Evolutionary conservation across 208 protist genomes (phyloP).

Genomic region (Strigomonas culicis): DNA sequence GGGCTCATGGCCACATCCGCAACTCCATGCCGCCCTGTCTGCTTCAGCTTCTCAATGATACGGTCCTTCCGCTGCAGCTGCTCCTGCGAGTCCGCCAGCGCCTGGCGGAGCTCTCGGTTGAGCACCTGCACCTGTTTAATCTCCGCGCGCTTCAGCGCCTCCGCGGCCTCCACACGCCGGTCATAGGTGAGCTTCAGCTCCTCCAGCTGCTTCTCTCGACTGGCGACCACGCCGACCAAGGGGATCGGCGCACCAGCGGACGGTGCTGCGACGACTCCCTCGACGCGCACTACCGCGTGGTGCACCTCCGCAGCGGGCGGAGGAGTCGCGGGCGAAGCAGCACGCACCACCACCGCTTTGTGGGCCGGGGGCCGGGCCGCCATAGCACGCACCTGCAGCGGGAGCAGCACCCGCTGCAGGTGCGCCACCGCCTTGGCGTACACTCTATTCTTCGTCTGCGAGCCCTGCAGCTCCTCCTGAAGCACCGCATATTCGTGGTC

Average conservation of each 20-base stretch:
- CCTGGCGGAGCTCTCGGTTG: conserved; percentile 58
- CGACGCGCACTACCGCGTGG: too few species aligned
- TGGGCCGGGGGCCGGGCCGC: background rate
- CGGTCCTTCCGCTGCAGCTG: conserved; percentile 31
- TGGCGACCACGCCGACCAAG: too few species aligned
- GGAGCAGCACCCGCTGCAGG: conserved; percentile 13
- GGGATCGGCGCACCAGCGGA: too few species aligned
- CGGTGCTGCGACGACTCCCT: too few species aligned
- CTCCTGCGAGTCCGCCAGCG: conserved; percentile 48
- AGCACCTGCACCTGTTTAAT: conserved; percentile 46
- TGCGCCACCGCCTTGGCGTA: conserved; percentile 8
- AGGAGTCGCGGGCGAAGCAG: too few species aligned
- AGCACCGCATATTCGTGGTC: background rate
- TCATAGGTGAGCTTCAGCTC: conserved; percentile 44
- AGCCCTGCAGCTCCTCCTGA: background rate
- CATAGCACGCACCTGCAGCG: background rate
- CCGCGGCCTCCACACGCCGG: conserved; percentile 33
- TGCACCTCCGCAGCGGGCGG: too few species aligned
- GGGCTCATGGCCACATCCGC: too few species aligned
- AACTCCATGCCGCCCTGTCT: too few species aligned
- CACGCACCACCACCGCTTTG: too few species aligned
- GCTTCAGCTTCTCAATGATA: conserved; percentile 24
- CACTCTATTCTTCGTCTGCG: background rate
- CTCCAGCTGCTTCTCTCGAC: conserved; percentile 25
- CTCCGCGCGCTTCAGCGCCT: conserved; percentile 39